Evolutionary conservation across 2,329 filamentous ascomycete species (phyloP), one percentile per base, ranked within the genome.

Genomic region (Monilinia vaccinii-corymbosi): DNA sequence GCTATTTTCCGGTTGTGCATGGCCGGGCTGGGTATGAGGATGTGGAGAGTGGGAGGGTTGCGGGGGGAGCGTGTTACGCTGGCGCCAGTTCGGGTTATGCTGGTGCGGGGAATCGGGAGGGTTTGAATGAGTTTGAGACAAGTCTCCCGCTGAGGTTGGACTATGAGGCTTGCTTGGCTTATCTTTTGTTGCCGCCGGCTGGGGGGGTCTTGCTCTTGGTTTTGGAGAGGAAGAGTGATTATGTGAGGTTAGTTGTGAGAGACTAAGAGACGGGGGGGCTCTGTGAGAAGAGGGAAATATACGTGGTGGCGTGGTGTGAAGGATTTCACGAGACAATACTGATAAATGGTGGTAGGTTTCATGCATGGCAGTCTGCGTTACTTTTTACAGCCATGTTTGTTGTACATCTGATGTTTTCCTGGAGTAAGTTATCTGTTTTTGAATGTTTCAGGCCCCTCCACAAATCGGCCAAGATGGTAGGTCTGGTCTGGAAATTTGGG

Each of bases 151-250:
- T 97, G 63, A 80, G 93, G 59, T 80, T 97, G 66, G 91, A 96
- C 71, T 88, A 93, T 71, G 93, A 97, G 78, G 93, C 94, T 7
- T 89, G 87, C 71, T 75, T 97, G 70, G 93, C 94, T 56, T 99
- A 99, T 73, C 72, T 97, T 63, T 78, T 88, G 53, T 76, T 96
- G 16, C 94, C 94, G 63, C 94, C 94, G 1, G 80, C 92, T 0
- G 94, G 93, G 3, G 89, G 88, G 3, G 89, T 97, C 31, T 73
- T 96, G 66, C 75, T 99, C 67, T 75, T 99, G 66, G 82, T 97
- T 48, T 73, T 93, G 64, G 94, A 99, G 79, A 85, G 92, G 71
- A 94, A 96, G 78, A 97, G 91, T 71, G 94, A 99, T 75, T 99
- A 96, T 74, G 94, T 99, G 60, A 83, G 94, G 89, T 62, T 58